Evolutionary conservation across 2,329 filamentous ascomycete genomes (phyloP).

Genomic region (Aspergillus pseudotamarii): DNA sequence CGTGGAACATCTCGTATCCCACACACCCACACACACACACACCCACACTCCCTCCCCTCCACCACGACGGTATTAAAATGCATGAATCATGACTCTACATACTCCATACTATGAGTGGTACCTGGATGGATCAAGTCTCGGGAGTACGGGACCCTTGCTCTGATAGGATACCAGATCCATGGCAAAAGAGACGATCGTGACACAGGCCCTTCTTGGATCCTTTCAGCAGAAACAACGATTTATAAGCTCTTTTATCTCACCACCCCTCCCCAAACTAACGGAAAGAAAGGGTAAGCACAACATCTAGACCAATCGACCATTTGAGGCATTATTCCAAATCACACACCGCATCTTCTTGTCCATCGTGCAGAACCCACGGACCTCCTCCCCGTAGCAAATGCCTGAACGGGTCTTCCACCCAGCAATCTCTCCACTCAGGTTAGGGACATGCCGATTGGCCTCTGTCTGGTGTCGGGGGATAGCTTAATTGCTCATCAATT

Average conservation of each 20-base stretch:
- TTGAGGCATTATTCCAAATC: background rate
- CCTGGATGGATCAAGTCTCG: background rate
- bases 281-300: background rate
- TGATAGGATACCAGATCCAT: background rate
- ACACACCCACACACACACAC: too few species aligned
- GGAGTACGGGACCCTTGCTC: background rate
- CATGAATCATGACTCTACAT: background rate
- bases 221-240: background rate
- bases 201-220: background rate
- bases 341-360: background rate
- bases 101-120: background rate
- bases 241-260: background rate
- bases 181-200: background rate
- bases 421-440: background rate
- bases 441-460: background rate
- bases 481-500: constrained; percentile 2
- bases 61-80: background rate
- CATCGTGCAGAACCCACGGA: background rate
- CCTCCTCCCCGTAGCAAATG: background rate
- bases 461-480: background rate
- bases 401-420: background rate
- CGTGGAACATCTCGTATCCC: background rate
- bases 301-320: background rate
- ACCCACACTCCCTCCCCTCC: background rate
- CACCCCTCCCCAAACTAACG: background rate